Evolutionary conservation across 1,284 basidiomycete genomes (phyloP).

Genomic region (Ustilago tritici): DNA sequence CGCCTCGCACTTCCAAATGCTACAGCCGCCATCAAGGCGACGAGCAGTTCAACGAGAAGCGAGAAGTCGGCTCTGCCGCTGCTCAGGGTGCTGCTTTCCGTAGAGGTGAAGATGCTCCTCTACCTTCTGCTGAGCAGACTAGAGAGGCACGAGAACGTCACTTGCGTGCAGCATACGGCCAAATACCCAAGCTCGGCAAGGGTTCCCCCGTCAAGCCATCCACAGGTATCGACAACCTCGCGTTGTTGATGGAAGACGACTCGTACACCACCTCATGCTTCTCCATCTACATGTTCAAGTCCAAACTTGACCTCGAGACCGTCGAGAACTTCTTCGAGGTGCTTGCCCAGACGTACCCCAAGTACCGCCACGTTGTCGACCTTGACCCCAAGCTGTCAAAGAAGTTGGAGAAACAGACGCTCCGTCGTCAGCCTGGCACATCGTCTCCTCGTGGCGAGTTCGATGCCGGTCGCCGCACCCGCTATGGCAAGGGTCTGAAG

Average conservation of each 20-base stretch:
- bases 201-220: slow-evolving; percentile 52
- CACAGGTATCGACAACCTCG: slow-evolving; percentile 67
- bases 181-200: slow-evolving; percentile 44
- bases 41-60: slow-evolving; percentile 16
- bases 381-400: slow-evolving; percentile 60
- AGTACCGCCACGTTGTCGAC: slow-evolving; percentile 66
- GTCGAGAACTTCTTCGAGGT: slow-evolving; percentile 66
- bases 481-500: slow-evolving; percentile 58
- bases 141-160: slow-evolving; percentile 38
- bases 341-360: slow-evolving; percentile 64
- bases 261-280: slow-evolving; percentile 67
- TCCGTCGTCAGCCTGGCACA: slow-evolving; percentile 18
- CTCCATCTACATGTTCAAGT: slow-evolving; percentile 68
- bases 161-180: slow-evolving; percentile 39
- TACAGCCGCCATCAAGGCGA: slow-evolving; percentile 3
- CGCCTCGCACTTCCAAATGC: slow-evolving; percentile 30
- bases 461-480: slow-evolving; percentile 56
- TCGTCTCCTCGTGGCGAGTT: slow-evolving; percentile 26
- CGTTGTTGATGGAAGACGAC: slow-evolving; percentile 66
- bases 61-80: slow-evolving; percentile 25
- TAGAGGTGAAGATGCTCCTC: slow-evolving; percentile 18
- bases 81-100: slow-evolving; percentile 48
- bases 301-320: slow-evolving; percentile 63
- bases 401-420: slow-evolving; percentile 33
- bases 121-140: slow-evolving; percentile 32